Percentiles rank a stretch among this genome's conserved stretches.
Evolutionary conservation across 352 stramenopile species (phyloP).

Genomic region (Globisporangium abappressorium): DNA sequence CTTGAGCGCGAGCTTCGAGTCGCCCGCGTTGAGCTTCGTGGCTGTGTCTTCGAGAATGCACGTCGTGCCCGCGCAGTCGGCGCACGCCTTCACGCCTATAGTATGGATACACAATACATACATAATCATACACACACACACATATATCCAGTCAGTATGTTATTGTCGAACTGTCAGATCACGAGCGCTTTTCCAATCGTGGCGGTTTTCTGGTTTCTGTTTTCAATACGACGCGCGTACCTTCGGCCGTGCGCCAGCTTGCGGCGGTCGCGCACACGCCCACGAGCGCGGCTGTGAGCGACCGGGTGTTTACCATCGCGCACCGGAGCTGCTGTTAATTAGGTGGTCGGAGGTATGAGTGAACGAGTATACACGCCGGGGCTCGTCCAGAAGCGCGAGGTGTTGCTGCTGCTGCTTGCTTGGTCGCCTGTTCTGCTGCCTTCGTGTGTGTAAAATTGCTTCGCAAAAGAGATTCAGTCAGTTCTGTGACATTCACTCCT

Average conservation of each 20-base stretch:
- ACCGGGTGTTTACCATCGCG: constrained; percentile 5
- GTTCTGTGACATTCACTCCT: not conserved
- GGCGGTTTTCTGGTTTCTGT: not conserved
- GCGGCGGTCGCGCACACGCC: not conserved
- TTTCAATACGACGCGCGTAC: not conserved
- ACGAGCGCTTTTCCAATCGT: not conserved
- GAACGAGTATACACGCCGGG: not conserved
- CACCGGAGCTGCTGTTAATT: not conserved
- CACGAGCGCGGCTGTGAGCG: constrained; percentile 4
- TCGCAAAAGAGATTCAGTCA: constrained; percentile 3
- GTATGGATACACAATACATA: not conserved
- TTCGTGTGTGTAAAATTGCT: not conserved
- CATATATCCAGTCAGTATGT: not conserved
- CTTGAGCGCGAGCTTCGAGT: constrained; percentile 40
- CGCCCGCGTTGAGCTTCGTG: constrained; percentile 32
- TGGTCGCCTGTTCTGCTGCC: not conserved
- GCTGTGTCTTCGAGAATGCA: constrained; percentile 57
- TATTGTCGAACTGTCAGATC: not conserved
- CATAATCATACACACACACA: not conserved
- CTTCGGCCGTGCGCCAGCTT: constrained; percentile 11
- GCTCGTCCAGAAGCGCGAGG: not conserved
- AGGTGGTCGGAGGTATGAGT: not conserved
- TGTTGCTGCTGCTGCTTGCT: not conserved
- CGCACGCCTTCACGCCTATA: constrained; percentile 40
- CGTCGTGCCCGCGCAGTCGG: constrained; percentile 40